phyloP scores from a whole-genome alignment of 106 monocot genomes.

The Narthecium ossifragum region DNA sequence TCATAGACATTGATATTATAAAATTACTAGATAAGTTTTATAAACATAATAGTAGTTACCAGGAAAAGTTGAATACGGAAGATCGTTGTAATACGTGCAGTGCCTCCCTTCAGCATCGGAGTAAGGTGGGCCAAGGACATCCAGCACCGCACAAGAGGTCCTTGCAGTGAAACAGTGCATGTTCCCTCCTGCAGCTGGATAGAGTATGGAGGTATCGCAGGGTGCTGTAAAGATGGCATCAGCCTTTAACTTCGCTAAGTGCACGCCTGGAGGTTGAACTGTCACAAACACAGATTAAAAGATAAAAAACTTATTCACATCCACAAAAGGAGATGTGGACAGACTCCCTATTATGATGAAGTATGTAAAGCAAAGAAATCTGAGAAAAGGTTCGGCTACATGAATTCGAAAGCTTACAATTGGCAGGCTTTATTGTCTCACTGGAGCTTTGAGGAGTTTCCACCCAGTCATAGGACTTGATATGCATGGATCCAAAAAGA shows the following conservation, averaged over 20 bases:
- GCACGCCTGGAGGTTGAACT: constrained; percentile 18
- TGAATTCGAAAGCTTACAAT: constrained; percentile 20
- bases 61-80: constrained; percentile 28
- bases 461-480: constrained; percentile 85
- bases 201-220: constrained; percentile 74
- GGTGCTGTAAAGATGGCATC: constrained; percentile 62
- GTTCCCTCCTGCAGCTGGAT: constrained; percentile 78
- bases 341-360: neutral
- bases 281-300: constrained; percentile 3
- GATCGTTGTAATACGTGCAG: constrained; percentile 69
- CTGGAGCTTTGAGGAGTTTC: constrained; percentile 8
- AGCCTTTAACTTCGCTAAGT: constrained; percentile 47
- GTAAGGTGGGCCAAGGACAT: constrained; percentile 92
- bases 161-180: constrained; percentile 76
- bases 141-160: constrained; percentile 72
- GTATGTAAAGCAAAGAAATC: neutral
- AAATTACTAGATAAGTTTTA: neutral
- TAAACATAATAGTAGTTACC: constrained; percentile 21
- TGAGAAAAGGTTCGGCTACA: neutral
- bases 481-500: constrained; percentile 83
- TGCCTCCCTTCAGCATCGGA: constrained; percentile 54
- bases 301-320: no score
- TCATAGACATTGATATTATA: neutral
- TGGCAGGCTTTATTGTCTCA: neutral
- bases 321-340: neutral